Base-by-base conservation (phyloP, 257 asterid species). In the Handroanthus guayacan region DNA sequence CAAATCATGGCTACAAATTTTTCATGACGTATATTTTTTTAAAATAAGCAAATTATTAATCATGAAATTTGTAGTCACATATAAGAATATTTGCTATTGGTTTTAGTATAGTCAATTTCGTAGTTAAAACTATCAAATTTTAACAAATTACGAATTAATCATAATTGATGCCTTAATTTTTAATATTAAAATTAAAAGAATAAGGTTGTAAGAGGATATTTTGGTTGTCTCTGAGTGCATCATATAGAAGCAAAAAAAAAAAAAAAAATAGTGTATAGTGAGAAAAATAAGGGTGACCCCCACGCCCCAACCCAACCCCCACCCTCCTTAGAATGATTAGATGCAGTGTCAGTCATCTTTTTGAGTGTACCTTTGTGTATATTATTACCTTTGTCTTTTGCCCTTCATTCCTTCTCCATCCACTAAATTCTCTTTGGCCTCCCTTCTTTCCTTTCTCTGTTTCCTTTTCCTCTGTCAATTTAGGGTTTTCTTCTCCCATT, bases 321-420 rank as follows among this genome's bases (percentile, higher is more conserved):
- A 75, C 80, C 82, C 79, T 83, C 78, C 72, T 86, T 75, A 82
- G 80, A 82, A 86, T 85, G 81, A 85, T 81, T 88, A 78, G 88
- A 86, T 90, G 90, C 78, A 87, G 79, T 85, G 91, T 88, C 96
- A 86, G 77, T 88, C 96, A 79, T 86, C 90, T 86, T 90, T 90
- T 87, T 51, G 83, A 86, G 89, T 88, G 90, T 85, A 80, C 91
- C 87, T 75, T 87, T 75, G 70, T 72, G 84, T 84, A 85, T 88
- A 85, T 90, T 88, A 85, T 76, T 52, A 67, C 79, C 71, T 81
- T 75, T 87, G 90, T 88, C 92, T 86, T 80, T 92, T 83, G 84
- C 47, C 91, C 82, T 86, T 88, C 93, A 84, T 86, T 89, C 94
- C 81, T 84, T 83, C 89, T 87, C 84, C 92, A 82, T 87, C 84